Conservation (phyloP, 108 stramenopile genomes). For the Bacterosira constricta region DNA sequence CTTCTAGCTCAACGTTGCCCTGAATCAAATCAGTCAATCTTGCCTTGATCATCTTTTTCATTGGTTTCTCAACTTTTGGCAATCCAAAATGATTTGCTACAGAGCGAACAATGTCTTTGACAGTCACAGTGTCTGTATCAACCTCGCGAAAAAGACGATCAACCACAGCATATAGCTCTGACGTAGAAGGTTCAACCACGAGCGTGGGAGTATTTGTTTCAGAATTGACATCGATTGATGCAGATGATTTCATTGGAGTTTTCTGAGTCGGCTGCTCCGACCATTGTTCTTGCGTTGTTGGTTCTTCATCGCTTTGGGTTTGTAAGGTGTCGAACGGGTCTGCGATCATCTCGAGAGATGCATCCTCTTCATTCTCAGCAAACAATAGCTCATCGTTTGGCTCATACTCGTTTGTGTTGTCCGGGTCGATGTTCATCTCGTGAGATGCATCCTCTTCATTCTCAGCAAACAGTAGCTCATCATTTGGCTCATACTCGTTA, state of each 20-base stretch:
- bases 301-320: background rate
- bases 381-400: background rate
- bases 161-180: constrained; percentile 20
- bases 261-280: background rate
- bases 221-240: no score
- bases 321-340: background rate
- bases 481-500: background rate
- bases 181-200: constrained; percentile 13
- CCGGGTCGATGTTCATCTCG: no score
- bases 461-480: background rate
- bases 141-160: constrained; percentile 44
- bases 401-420: background rate
- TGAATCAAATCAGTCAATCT: constrained; percentile 48
- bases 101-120: constrained; percentile 32
- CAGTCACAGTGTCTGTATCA: constrained; percentile 43
- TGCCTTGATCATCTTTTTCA: constrained; percentile 35
- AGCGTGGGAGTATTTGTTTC: background rate
- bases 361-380: background rate
- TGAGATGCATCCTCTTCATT: background rate
- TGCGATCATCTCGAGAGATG: background rate
- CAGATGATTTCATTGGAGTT: background rate
- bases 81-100: constrained; percentile 34
- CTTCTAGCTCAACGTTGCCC: constrained; percentile 1
- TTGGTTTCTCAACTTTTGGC: constrained; percentile 30
- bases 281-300: background rate